phyloP scores from a whole-genome alignment of 768 basidiomycete genomes.

The Porphyrellus cyaneotinctus region DNA sequence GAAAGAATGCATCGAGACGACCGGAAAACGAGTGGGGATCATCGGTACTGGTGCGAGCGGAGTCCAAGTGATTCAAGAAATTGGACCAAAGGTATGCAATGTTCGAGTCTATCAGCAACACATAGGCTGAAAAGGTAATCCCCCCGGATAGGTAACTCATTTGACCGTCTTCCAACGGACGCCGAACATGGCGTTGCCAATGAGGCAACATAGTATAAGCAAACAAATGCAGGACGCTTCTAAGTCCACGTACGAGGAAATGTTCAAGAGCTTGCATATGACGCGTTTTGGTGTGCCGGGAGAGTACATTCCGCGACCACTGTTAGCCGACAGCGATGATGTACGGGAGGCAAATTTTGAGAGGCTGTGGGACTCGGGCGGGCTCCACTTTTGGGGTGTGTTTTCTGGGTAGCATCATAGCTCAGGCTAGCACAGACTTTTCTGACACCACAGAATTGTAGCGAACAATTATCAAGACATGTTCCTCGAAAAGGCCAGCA shows the following conservation, averaged over 20 bases:
- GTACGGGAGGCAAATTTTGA: constrained; percentile 5
- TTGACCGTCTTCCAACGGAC: constrained; percentile 16
- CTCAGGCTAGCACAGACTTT: not conserved
- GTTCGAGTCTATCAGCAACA: not conserved
- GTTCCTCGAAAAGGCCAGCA: not conserved
- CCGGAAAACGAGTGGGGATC: not conserved
- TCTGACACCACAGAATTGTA: not conserved
- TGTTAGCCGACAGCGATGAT: constrained; percentile 3
- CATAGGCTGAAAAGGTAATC: not conserved
- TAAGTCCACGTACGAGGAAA: constrained; percentile 7
- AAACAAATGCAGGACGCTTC: constrained; percentile 6
- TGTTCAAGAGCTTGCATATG: not conserved
- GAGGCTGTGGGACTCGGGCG: constrained; percentile 5
- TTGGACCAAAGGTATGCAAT: constrained; percentile 8
- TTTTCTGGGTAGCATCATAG: too few species aligned
- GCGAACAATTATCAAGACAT: constrained; percentile 12
- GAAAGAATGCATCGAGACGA: too few species aligned
- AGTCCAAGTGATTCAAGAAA: constrained; percentile 10
- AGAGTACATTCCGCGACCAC: not conserved
- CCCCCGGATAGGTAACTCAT: constrained; percentile 1
- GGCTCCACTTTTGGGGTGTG: too few species aligned
- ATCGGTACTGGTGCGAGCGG: constrained; percentile 16
- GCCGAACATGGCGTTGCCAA: constrained; percentile 10
- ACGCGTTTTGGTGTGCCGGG: not conserved
- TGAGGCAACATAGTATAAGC: not conserved